Evolutionary conservation across 257 asterid species (phyloP).

Genomic region (Jacaranda copaia): DNA sequence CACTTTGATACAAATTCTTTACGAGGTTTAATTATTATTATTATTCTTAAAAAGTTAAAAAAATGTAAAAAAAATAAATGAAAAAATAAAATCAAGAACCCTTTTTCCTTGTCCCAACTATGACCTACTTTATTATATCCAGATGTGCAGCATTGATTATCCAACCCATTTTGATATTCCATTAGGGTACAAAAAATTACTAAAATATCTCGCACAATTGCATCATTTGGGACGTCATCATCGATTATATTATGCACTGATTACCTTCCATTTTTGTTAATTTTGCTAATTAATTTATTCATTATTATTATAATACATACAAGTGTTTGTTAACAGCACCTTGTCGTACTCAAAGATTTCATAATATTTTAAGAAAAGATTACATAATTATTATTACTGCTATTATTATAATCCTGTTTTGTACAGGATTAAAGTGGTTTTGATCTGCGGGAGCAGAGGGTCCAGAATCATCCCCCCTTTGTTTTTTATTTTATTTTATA

Average conservation of each 20-base stretch:
- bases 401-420: neutral
- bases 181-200: constrained; percentile 29
- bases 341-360: neutral
- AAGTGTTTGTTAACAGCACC: constrained; percentile 19
- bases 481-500: neutral
- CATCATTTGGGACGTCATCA: constrained; percentile 69
- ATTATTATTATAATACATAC: constrained; percentile 1
- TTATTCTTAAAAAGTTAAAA: constrained; percentile 10
- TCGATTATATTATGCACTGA: constrained; percentile 39
- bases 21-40: constrained; percentile 34
- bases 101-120: constrained; percentile 26
- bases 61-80: neutral
- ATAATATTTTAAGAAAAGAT: neutral
- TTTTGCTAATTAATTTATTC: constrained; percentile 12
- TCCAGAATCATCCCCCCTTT: constrained; percentile 39
- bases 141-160: constrained; percentile 44
- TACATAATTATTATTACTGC: constrained; percentile 4
- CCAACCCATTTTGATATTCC: constrained; percentile 39
- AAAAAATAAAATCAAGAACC: neutral
- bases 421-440: constrained; percentile 33
- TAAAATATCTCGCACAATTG: constrained; percentile 40
- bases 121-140: constrained; percentile 28
- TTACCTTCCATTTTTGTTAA: constrained; percentile 48
- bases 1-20: constrained; percentile 11
- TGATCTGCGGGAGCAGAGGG: constrained; percentile 39